Conservation (phyloP, 2,329 filamentous ascomycete species). For the Hymenoscyphus repandus region DNA sequence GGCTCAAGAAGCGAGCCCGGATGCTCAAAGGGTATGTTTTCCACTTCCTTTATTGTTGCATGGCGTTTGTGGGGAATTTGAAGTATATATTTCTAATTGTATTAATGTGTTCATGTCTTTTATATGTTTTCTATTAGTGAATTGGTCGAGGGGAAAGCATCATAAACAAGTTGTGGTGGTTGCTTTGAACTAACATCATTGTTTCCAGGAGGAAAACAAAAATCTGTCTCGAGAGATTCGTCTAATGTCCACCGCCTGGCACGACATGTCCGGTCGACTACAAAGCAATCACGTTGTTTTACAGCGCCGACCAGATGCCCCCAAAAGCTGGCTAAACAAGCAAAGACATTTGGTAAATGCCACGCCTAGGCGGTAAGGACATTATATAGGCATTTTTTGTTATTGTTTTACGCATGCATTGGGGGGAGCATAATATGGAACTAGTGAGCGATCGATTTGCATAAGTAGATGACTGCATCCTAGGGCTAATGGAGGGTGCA, state of each 20-base stretch:
- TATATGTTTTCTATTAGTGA: background rate
- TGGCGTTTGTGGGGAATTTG: background rate
- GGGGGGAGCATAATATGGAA: background rate
- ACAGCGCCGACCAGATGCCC: slow-evolving; percentile 67
- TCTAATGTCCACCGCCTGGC: slow-evolving; percentile 80
- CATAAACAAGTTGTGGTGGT: background rate
- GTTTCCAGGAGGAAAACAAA: slow-evolving; percentile 29
- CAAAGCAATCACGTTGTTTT: slow-evolving; percentile 80
- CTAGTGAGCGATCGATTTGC: too few species aligned
- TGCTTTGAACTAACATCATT: background rate
- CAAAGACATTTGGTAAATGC: slow-evolving; percentile 66
- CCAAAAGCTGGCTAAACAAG: slow-evolving; percentile 79
- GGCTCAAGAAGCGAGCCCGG: slow-evolving; percentile 22
- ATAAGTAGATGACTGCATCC: too few species aligned
- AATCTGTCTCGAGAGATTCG: slow-evolving; percentile 73
- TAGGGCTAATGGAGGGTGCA: too few species aligned
- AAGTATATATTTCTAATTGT: background rate
- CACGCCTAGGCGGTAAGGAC: slow-evolving; percentile 26
- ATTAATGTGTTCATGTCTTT: background rate
- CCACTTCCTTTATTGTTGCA: slow-evolving; percentile 11
- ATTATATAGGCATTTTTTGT: background rate
- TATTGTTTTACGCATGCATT: background rate
- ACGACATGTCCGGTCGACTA: slow-evolving; percentile 70
- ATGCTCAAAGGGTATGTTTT: slow-evolving; percentile 29
- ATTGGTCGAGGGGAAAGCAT: background rate